A percentile compares a stretch with the other conserved stretches of the same genome.
These are phyloP conservation scores for Tetrapisispora fleetii DNA, from an alignment of 805 yeast species.

Conservation along the genomic window DNA sequence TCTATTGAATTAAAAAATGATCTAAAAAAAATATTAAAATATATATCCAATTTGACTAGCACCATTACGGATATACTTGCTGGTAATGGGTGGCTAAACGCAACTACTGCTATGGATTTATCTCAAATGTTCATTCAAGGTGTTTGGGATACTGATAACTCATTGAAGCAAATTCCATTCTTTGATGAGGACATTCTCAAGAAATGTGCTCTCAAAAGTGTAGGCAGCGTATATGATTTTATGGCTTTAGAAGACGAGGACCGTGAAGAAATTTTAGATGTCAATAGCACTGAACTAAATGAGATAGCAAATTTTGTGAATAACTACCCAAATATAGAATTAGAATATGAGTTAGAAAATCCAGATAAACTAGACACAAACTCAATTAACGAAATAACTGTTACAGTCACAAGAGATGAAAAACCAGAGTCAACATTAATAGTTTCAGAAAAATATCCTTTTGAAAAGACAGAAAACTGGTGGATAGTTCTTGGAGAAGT, in stretches of 20 bases:
- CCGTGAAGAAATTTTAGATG: constrained; percentile 50
- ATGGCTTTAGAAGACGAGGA: constrained; percentile 66
- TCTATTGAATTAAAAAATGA: constrained; percentile 56
- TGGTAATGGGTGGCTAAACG: constrained; percentile 69
- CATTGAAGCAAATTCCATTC: constrained; percentile 74
- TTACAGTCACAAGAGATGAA: constrained; percentile 61
- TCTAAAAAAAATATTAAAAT: constrained; percentile 41
- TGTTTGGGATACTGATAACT: constrained; percentile 69
- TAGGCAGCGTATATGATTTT: constrained; percentile 71
- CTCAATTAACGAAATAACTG: constrained; percentile 38
- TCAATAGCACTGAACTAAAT: constrained; percentile 41
- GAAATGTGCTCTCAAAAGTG: constrained; percentile 44
- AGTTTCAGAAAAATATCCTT: constrained; percentile 50
- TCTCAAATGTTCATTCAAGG: constrained; percentile 85
- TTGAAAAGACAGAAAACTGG: constrained; percentile 51
- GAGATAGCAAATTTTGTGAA: constrained; percentile 83
- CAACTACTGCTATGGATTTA: constrained; percentile 75
- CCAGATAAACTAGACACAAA: constrained; percentile 36
- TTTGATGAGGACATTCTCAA: constrained; percentile 39
- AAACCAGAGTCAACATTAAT: constrained; percentile 60
- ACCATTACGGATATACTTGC: constrained; percentile 70
- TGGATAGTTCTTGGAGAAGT: constrained; percentile 81
- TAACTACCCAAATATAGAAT: constrained; percentile 77
- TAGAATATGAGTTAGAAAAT: constrained; percentile 42
- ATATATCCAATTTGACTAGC: constrained; percentile 42